Evolutionary conservation across 2,329 filamentous ascomycete genomes (phyloP).

Genomic region (Monosporascus sp.): DNA sequence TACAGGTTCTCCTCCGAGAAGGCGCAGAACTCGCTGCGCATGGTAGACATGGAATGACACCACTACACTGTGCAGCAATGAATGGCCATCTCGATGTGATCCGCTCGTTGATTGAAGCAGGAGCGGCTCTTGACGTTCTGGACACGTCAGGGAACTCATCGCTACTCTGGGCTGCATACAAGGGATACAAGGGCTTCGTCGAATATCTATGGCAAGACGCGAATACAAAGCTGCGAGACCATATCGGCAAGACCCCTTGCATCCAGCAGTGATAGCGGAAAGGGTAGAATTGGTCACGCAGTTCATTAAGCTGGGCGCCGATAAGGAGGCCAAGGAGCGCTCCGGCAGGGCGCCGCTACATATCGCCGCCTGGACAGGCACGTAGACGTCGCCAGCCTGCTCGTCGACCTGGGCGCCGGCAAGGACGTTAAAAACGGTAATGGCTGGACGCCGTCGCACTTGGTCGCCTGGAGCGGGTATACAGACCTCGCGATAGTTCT

Average conservation of each 20-base stretch:
- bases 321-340: constrained; percentile 11
- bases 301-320: constrained; percentile 20
- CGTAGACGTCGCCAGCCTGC: no score
- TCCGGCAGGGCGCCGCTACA: constrained; percentile 1
- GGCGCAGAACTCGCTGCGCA: no score
- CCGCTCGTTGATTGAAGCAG: not conserved
- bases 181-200: not conserved
- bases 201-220: constrained; percentile 3
- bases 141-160: constrained; percentile 3
- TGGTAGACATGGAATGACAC: constrained; percentile 9
- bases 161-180: constrained; percentile 5
- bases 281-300: constrained; percentile 15
- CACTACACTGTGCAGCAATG: constrained; percentile 15
- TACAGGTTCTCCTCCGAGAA: not conserved
- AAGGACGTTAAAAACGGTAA: no score
- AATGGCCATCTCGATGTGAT: constrained; percentile 2
- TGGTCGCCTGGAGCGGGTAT: no score
- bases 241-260: constrained; percentile 9
- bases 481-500: no score
- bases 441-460: no score
- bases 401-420: no score
- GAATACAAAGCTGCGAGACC: constrained; percentile 3
- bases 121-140: not conserved
- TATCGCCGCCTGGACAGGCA: no score
- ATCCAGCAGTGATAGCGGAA: constrained; percentile 4